Percentiles rank a stretch among this genome's conserved stretches.
Conservation (phyloP, 2,329 filamentous ascomycete species). For the Fusarium torreyae region DNA sequence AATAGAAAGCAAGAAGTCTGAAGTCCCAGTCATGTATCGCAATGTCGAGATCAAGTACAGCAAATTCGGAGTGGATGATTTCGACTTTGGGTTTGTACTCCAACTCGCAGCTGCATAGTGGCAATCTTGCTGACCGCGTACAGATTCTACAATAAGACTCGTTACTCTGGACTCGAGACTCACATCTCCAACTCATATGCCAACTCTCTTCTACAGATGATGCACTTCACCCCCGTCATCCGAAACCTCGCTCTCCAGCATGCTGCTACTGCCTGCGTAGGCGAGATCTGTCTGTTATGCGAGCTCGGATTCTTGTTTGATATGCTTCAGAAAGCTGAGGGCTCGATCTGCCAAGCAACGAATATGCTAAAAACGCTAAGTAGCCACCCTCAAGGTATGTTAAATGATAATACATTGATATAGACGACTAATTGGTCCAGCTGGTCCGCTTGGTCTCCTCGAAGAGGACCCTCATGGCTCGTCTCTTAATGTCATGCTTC, state of each 20-base stretch:
- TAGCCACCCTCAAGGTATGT: slow-evolving; percentile 80
- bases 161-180: slow-evolving; percentile 92
- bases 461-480: slow-evolving; percentile 85
- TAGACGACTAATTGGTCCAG: slow-evolving; percentile 57
- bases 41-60: slow-evolving; percentile 99
- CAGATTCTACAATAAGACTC: slow-evolving; percentile 95
- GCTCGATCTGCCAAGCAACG: slow-evolving; percentile 94
- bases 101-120: slow-evolving; percentile 5
- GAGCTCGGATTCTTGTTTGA: slow-evolving; percentile 97
- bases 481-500: slow-evolving; percentile 84
- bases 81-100: slow-evolving; percentile 86
- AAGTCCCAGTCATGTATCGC: slow-evolving; percentile 90
- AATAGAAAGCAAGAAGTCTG: slow-evolving; percentile 81
- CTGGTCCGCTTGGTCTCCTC: slow-evolving; percentile 81
- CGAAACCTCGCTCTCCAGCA: slow-evolving; percentile 92
- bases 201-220: slow-evolving; percentile 90
- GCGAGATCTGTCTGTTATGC: slow-evolving; percentile 88
- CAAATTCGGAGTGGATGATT: slow-evolving; percentile 99
- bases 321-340: slow-evolving; percentile 96
- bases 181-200: slow-evolving; percentile 98
- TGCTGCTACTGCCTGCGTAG: slow-evolving; percentile 86
- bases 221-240: slow-evolving; percentile 90
- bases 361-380: slow-evolving; percentile 94
- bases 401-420: background rate
- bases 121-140: slow-evolving; percentile 33